Base-by-base conservation (phyloP, 2,329 filamentous ascomycete genomes). In the Parascedosporium putredinis region DNA sequence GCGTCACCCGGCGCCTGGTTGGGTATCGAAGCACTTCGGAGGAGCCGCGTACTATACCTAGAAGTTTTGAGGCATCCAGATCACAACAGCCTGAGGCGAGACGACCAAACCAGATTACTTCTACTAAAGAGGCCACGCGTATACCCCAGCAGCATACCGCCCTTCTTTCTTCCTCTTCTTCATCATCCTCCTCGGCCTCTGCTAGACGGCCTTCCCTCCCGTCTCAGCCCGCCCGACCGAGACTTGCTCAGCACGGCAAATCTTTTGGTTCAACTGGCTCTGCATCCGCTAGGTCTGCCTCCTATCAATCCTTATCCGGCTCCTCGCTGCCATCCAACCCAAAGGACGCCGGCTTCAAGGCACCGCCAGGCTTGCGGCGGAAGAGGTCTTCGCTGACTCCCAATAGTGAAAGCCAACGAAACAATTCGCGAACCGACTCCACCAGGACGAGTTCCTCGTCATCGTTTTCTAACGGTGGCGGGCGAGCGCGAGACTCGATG, bases 361-460 rank as follows among this genome's bases (percentile, higher is more conserved):
- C 40, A 1, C 14, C 18, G 10, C 27, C 25, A 18, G 34, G 43
- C 18, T 59, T 78, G 45, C 66, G 72, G 55, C 70, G 71, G 55
- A 79, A 78, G 58, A 68, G 70, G 50, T 72, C 74, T 12, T 68
- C 67, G 9, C 59, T 73, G 34, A 63, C 71, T 2, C 66, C 67
- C 50, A 66, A 72, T 20, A 53, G 60, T 5, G 55, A 58, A 18
- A 64, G 57, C 33, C 50, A 55, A 7, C 64, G 60, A 10, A 64
- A 59, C 38, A 64, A 66, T 25, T 64, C 67, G 22, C 60, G 58
- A 23, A 60, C 58, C 50, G 60, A 59, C 47, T 67, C 64, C 44
- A 63, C 58, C 33, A 68, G 67, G 49, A 68, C 66, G 9, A 63
- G 60, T 51, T 70, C 70, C 2, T 68, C 70, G 3, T 70, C 71